phyloP scores from a whole-genome alignment of 2,329 filamentous ascomycete genomes.

The Colletotrichum caudatum region DNA sequence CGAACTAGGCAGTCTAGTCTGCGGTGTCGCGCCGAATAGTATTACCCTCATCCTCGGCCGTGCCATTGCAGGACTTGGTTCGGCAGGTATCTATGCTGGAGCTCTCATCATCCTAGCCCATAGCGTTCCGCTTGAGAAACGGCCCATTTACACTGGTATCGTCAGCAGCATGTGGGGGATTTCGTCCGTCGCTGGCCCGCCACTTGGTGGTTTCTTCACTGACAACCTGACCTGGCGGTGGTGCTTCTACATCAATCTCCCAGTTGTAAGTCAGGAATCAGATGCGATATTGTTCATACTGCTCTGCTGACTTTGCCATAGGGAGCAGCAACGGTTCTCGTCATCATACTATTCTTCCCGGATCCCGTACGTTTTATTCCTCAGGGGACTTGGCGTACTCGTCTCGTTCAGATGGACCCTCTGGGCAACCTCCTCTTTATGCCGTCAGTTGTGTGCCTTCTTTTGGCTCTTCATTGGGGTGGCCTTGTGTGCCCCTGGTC shows the following conservation, averaged over 20 bases:
- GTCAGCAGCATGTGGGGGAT: constrained; percentile 61
- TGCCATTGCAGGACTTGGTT: constrained; percentile 54
- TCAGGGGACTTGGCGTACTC: constrained; percentile 21
- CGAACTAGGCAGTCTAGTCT: constrained; percentile 58
- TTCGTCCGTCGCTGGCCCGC: constrained; percentile 52
- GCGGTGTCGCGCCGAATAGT: constrained; percentile 51
- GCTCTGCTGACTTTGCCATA: constrained; percentile 36
- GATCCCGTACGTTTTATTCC: constrained; percentile 32
- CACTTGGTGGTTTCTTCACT: constrained; percentile 53
- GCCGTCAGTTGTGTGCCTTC: constrained; percentile 57
- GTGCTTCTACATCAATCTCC: constrained; percentile 57
- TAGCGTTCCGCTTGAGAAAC: constrained; percentile 50
- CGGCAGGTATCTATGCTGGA: constrained; percentile 61
- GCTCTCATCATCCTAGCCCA: constrained; percentile 57
- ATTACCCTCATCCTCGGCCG: constrained; percentile 52
- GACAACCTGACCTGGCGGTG: constrained; percentile 54
- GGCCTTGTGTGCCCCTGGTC: constrained; percentile 63
- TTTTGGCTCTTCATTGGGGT: constrained; percentile 65
- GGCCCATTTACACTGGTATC: constrained; percentile 54
- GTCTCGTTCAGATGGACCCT: constrained; percentile 40
- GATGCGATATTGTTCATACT: not conserved
- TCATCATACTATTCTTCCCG: constrained; percentile 48
- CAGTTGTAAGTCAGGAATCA: constrained; percentile 47
- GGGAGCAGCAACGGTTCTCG: constrained; percentile 50
- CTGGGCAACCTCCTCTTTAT: constrained; percentile 50